These are phyloP conservation scores for Decorospora gaudefroyi DNA, from an alignment of 2,329 filamentous ascomycete species.

Conservation along the genomic window DNA sequence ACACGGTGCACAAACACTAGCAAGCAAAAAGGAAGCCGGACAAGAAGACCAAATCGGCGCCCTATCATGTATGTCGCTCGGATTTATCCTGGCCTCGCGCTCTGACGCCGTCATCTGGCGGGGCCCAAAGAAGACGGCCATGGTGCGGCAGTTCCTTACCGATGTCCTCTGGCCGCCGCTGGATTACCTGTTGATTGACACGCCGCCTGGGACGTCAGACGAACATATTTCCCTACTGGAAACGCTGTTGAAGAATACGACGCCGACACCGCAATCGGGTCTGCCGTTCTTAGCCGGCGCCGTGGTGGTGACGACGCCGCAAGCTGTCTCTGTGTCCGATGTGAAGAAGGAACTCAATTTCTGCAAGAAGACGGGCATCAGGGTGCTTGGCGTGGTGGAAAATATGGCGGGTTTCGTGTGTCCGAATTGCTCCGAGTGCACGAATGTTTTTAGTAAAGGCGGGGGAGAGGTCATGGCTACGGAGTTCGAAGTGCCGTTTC, in stretches of 20 bases:
- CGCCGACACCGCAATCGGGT: constrained; percentile 14
- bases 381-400: constrained; percentile 86
- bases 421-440: constrained; percentile 76
- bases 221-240: constrained; percentile 96
- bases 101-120: constrained; percentile 96
- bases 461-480: constrained; percentile 87
- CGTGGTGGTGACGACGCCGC: constrained; percentile 93
- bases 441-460: constrained; percentile 89
- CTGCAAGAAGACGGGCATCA: constrained; percentile 79
- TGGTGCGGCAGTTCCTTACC: constrained; percentile 94
- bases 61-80: constrained; percentile 86
- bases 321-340: constrained; percentile 90
- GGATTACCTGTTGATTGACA: constrained; percentile 95
- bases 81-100: constrained; percentile 80
- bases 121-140: constrained; percentile 97
- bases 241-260: constrained; percentile 62
- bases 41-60: constrained; percentile 56
- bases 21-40: constrained; percentile 1
- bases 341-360: constrained; percentile 96
- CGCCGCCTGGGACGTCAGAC: constrained; percentile 92
- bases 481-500: constrained; percentile 80
- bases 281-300: constrained; percentile 69
- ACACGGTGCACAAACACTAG: constrained; percentile 60
- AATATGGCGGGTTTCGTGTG: constrained; percentile 97
- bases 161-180: constrained; percentile 85